Base-by-base conservation (phyloP, 345 rosid genomes). In the Erodium maritimum region DNA sequence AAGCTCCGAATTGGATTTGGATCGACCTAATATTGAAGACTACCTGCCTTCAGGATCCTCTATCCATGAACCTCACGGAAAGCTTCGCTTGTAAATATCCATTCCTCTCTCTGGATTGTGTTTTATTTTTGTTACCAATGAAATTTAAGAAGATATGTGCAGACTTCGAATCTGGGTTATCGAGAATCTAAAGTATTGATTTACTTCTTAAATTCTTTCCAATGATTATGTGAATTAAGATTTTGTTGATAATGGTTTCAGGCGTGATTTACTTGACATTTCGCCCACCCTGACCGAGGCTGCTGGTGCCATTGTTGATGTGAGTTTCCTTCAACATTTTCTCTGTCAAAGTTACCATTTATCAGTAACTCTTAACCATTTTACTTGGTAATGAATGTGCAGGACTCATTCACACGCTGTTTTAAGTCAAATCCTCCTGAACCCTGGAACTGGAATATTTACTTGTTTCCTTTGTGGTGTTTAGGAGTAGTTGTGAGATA, bases 291-390 rank as follows among this genome's bases (percentile, higher is more conserved):
- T 93, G 17, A 83, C 97, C 16, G 99, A 94, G 76, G 97, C 97
- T 70, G 96, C 90, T 57, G 99, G 99, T 58, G 99, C 97, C 61
- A 94, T 90, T 68, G 79, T 90, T 60, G 99, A 94, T 79, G 99
- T 87, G 65, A 73, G 85, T 55, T 29, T 29, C 37, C 37, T 29
- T 29, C 37, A 29, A 29, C 9, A 29, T 29, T n/a, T n/a, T 29
- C 37, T 29, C 37, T 29, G 5, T 29, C 9, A 6, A 29, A 29
- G 1, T 29, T 29, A 29, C 37, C 37, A 5, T 52, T 56, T 54
- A 11, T 34, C 1, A 2, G 42, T 57, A 14, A 22, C 19, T 66
- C 56, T 34, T 25, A 25, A 50, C 24, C 19, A 20, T 29, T 48
- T 37, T 16, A 3, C 46, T 19, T 48, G 58, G 19, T 42, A 17